These are phyloP conservation scores for Epichloe hybrida DNA, from an alignment of 2,329 filamentous ascomycete genomes.

Conservation along the genomic window DNA sequence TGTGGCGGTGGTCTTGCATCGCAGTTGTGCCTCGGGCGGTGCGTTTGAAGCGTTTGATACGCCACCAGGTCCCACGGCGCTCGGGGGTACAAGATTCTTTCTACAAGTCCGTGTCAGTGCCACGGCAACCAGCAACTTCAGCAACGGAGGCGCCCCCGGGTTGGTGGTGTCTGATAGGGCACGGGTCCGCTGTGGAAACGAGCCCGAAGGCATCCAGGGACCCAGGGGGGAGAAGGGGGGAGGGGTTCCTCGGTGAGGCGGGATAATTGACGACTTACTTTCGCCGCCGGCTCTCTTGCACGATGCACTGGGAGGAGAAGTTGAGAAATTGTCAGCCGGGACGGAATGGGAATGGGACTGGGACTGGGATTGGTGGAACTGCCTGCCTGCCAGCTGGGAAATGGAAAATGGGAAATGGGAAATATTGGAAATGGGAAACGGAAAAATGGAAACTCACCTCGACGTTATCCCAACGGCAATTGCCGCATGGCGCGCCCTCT, in stretches of 20 bases:
- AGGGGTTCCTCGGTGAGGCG: not conserved
- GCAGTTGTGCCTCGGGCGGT: slow-evolving; percentile 27
- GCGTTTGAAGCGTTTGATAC: not conserved
- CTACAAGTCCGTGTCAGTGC: slow-evolving; percentile 19
- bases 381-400: too few species aligned
- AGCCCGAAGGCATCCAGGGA: not conserved
- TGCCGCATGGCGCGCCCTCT: slow-evolving; percentile 75
- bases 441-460: slow-evolving; percentile 27
- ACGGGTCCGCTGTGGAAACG: not conserved
- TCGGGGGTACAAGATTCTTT: slow-evolving; percentile 30
- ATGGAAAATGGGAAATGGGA: too few species aligned
- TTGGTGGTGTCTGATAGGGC: not conserved
- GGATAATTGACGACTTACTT: slow-evolving; percentile 45
- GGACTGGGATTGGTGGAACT: too few species aligned
- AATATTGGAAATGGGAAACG: too few species aligned
- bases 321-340: slow-evolving; percentile 2
- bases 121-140: not conserved
- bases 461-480: slow-evolving; percentile 70
- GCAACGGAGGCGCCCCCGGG: not conserved
- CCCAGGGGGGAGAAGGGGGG: too few species aligned
- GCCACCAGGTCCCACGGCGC: not conserved
- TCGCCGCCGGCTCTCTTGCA: slow-evolving; percentile 72
- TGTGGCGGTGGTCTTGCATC: slow-evolving; percentile 6
- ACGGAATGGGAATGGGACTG: not conserved
- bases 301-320: slow-evolving; percentile 36